Base-by-base conservation (phyloP, 2,329 filamentous ascomycete species). In the Xylariaceae sp. region DNA sequence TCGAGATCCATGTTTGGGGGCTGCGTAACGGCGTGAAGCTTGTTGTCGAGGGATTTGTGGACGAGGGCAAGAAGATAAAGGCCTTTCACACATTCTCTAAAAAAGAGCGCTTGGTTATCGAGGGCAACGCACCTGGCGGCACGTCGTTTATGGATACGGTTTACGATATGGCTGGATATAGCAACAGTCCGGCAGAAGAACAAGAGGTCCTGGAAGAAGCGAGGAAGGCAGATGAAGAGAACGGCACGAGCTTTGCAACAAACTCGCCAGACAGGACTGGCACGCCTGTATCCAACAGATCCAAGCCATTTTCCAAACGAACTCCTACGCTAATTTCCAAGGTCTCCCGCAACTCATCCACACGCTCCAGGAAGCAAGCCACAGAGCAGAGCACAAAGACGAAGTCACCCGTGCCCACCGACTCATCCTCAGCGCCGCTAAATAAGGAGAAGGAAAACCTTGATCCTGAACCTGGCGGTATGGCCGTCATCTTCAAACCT, bases 1-100 rank as follows among this genome's bases (percentile, higher is more conserved):
- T 90, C 9, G 91, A 97, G 62, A 73, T 98, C 1, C 90, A 95
- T 57, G 79, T 90, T 11, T 96, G 89, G 88, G 93, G 90, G 0
- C 62, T 97, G 38, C 73, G 88, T 34, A 83, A 90, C 53, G 90
- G 91, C 0, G 90, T 97, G 47, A 94, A 93, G 64, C 77, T 97
- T 24, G 79, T 83, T 1, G 76, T 97, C 1, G 86, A 94, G 59
- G 89, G 89, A 0, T 97, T 83, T 49, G 80, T 82, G 1, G 86
- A 97, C n/a, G 85, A 93, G 51, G 91, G 93, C 4, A 90, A 88
- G 67, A 82, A 78, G 54, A 95, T 97, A 53, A 83, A 88, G 58
- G 73, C 78, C 9, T 84, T 93, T 41, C 90, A 97, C 60, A 85
- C 84, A 0, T 97, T 97, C 57, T 74, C 68, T 42, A 80, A 74